Evolutionary conservation across 768 basidiomycete genomes (phyloP).

Genomic region (Ramaria rubella): DNA sequence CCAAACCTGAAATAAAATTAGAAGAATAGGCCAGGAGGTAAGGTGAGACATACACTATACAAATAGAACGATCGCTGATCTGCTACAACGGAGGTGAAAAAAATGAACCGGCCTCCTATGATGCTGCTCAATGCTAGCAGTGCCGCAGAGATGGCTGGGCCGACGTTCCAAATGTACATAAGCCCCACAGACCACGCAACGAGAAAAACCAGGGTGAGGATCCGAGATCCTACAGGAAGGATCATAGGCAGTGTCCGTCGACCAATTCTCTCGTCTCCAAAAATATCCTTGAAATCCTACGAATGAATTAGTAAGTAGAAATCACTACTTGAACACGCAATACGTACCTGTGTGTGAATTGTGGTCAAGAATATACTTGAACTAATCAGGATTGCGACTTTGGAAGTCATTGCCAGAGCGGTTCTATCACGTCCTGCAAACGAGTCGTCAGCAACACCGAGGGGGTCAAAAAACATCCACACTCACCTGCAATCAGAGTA

Average conservation of each 20-base stretch:
- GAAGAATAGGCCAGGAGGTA: background rate
- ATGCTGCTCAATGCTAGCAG: constrained; percentile 23
- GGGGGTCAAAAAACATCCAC: background rate
- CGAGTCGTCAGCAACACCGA: no score
- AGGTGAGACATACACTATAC: constrained; percentile 27
- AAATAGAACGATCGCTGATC: constrained; percentile 33
- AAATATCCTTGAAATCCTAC: constrained; percentile 42
- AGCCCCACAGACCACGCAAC: constrained; percentile 10
- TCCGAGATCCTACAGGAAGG: constrained; percentile 24
- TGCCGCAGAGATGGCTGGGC: background rate
- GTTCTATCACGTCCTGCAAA: background rate
- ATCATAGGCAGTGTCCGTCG: constrained; percentile 40
- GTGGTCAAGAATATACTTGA: constrained; percentile 37
- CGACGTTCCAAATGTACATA: constrained; percentile 6
- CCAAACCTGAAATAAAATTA: constrained; percentile 2
- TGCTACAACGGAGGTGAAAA: constrained; percentile 21
- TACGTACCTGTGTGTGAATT: constrained; percentile 29
- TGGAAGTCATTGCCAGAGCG: background rate
- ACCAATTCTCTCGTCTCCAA: constrained; percentile 33
- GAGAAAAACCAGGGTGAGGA: constrained; percentile 3
- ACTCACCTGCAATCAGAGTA: constrained; percentile 32
- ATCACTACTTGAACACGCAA: constrained; percentile 13
- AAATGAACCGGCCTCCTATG: constrained; percentile 25
- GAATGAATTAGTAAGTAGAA: background rate
- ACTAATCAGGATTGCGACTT: constrained; percentile 27